Evolutionary conservation across 345 rosid genomes (phyloP), one percentile per base, ranked within the genome.

Genomic region (Excoecaria cochinchinensis): DNA sequence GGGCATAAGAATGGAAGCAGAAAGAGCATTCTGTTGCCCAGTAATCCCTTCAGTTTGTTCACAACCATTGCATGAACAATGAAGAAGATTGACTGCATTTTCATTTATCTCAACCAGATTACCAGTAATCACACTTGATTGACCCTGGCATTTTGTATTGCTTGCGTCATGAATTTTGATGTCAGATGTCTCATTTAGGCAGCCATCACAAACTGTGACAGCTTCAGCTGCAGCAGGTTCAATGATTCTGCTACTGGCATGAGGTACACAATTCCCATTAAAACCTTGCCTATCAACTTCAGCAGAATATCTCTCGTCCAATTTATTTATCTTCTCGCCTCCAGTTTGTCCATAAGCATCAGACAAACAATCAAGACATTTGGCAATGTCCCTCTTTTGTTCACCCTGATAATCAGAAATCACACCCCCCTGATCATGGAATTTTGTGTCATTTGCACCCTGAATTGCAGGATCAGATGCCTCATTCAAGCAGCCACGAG

Each of bases 201-300:
- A 84, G 65, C 82, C 66, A 74, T 65, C 81, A 46, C 67, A 64
- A 19, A 67, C 81, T n/a, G 69, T 72, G 65, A 58, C 44, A 39
- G 82, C 73, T 75, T 86, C 81, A 38, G 44, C 64, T 77, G 78
- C 78, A 71, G 76, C 78, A 68, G 76, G 44, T 82, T 70, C 84
- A 69, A 65, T 72, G n/a, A 50, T 62, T 62, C 39, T 70, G 59
- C 73, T 65, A 40, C 78, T 71, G 51, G 51, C 67, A 63, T 15
- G 62, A 67, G 77, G 71, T 6, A 69, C 68, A 61, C 72, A 25
- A 22, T 50, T 67, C 60, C 74, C 84, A 16, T 63, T 58, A 42
- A 78, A 71, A 65, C 50, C 74, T 74, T 77, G 76, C 69, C 78
- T 67, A 78, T 77, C 88, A 73, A 80, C 60, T 21, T 50, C 65